Evolutionary conservation across 1,284 basidiomycete genomes (phyloP).

Genomic region (Cryptococcus sp.): DNA sequence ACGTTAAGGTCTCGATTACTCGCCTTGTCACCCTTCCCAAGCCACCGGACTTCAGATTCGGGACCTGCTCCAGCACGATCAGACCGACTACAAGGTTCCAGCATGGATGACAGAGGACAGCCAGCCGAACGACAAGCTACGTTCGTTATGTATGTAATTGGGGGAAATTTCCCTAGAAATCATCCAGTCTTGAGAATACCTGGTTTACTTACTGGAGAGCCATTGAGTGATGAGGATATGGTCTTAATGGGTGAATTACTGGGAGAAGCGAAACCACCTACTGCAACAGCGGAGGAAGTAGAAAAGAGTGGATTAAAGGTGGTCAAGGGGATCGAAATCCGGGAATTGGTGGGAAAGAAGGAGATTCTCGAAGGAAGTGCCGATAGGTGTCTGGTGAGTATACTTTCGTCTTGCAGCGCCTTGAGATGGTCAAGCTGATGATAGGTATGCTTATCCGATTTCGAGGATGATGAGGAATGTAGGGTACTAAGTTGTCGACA

Average conservation of each 20-base stretch:
- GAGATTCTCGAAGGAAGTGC: slow-evolving; percentile 53
- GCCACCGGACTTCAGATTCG: too few relatives aligned
- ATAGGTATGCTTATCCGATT: slow-evolving; percentile 78
- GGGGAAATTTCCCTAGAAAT: slow-evolving; percentile 75
- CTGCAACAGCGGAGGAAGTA: slow-evolving; percentile 73
- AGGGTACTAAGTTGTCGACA: slow-evolving; percentile 76
- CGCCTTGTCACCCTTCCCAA: slow-evolving; percentile 2
- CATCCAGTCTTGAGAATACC: slow-evolving; percentile 76
- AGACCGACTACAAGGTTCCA: too few relatives aligned
- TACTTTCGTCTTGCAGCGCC: background rate
- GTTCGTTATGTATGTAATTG: slow-evolving; percentile 52
- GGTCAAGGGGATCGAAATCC: slow-evolving; percentile 58
- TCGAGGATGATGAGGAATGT: slow-evolving; percentile 66
- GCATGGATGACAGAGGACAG: too few relatives aligned
- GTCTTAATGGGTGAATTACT: slow-evolving; percentile 61
- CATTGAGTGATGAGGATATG: slow-evolving; percentile 57
- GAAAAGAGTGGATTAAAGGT: slow-evolving; percentile 70
- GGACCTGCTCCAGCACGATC: too few relatives aligned
- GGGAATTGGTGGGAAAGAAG: slow-evolving; percentile 56
- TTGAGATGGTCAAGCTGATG: background rate
- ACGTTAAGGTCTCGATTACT: slow-evolving; percentile 8
- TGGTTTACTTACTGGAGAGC: slow-evolving; percentile 58
- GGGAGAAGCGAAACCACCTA: slow-evolving; percentile 55
- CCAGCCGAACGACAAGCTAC: slow-evolving; percentile 28
- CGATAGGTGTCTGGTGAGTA: background rate